phyloP scores from a whole-genome alignment of 768 basidiomycete species.

The Amanita molliuscula region DNA sequence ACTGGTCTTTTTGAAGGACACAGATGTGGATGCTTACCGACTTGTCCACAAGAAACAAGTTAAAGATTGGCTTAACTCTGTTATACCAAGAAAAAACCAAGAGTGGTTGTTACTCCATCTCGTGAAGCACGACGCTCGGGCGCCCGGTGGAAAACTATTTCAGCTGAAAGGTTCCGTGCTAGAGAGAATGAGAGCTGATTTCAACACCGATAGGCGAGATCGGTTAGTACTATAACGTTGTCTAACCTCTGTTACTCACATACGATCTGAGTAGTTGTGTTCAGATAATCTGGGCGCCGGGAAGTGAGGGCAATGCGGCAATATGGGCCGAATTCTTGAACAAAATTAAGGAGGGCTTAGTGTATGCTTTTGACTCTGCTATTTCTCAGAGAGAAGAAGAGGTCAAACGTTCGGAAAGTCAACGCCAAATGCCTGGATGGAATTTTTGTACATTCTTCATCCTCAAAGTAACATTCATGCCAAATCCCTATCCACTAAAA shows the following conservation, averaged over 20 bases:
- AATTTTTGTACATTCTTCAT: conserved; percentile 98
- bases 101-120: conserved; percentile 93
- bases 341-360: conserved; percentile 83
- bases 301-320: conserved; percentile 58
- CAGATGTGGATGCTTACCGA: conserved; percentile 68
- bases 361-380: conserved; percentile 76
- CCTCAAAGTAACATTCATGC: conserved; percentile 54
- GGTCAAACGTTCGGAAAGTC: conserved; percentile 78
- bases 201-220: conserved; percentile 83
- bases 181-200: conserved; percentile 87
- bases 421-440: conserved; percentile 93
- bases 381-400: conserved; percentile 82
- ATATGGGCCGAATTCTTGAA: conserved; percentile 82
- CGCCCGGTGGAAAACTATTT: conserved; percentile 58
- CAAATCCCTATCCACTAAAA: conserved; percentile 5
- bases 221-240: conserved; percentile 33
- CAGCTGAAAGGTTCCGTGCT: conserved; percentile 78
- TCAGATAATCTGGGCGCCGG: conserved; percentile 68
- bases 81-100: conserved; percentile 66
- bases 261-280: conserved; percentile 48
- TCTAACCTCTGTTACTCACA: neutral
- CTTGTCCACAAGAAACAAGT: conserved; percentile 73
- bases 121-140: conserved; percentile 58
- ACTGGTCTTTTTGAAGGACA: conserved; percentile 31
- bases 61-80: conserved; percentile 77